Base-by-base conservation (phyloP, 2,329 filamentous ascomycete genomes). In the Sarocladiaceae sp. region DNA sequence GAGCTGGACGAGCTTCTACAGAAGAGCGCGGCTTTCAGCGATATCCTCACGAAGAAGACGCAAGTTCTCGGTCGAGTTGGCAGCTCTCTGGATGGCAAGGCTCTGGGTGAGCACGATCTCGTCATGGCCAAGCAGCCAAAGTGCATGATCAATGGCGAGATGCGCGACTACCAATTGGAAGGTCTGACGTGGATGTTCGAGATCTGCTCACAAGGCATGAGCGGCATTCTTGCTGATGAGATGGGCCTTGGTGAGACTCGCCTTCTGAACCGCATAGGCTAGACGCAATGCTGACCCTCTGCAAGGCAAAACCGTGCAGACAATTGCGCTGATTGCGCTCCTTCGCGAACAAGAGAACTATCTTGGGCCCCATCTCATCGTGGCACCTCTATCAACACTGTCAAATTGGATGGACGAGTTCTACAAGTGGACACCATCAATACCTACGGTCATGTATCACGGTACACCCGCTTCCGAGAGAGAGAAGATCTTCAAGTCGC, bases 401-500 rank as follows among this genome's bases (percentile, higher is more conserved):
- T 89, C 85, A 31, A 98, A 97, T 59, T 98, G 93, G 93, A 83
- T 95, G 33, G 86, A 93, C 33, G 93, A 98, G 57, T 96, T 97
- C 53, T 74, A 82, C 26, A 85, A 84, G 54, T 98, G 90, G 89
- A 88, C 88, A 0, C 93, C 93, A 0, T 77, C 76, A 2, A 91
- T 97, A 31, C 89, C 91, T 0, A 89, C 93, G 0, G 72, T 95
- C 41, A 77, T 97, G 52, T 97, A 97, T 54, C 93, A 98, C 55
- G 93, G 93, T 7, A 83, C 77, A 9, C 88, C 89, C 20, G 70
- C 80, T 16, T 27, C 37, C 6, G 80, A 93, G 50, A 78, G 93
- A n/a, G 82, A 81, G 42, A 72, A 80, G 2, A 78, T 96, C n/a
- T 82, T 89, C 48, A 73, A 70, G 34, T 83, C 78, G n/a, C 68